These are phyloP conservation scores for Thymus mandschuricus DNA, from an alignment of 257 asterid genomes.

Conservation along the genomic window DNA sequence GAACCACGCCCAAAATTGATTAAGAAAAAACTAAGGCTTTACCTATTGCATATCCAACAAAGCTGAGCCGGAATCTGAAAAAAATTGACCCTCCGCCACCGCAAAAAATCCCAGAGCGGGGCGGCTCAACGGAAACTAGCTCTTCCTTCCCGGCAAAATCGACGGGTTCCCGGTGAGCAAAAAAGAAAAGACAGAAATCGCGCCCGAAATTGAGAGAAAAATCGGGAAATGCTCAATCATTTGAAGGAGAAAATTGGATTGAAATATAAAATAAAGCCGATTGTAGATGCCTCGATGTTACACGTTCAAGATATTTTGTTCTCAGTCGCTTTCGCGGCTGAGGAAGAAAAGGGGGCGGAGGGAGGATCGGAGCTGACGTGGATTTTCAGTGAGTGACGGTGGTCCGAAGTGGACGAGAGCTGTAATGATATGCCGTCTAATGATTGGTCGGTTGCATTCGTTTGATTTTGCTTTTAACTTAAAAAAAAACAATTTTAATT, in stretches of 20 bases:
- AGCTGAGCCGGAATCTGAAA: conserved; percentile 28
- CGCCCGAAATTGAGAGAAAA: conserved; percentile 24
- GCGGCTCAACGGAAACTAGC: conserved; percentile 25
- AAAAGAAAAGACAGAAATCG: neutral
- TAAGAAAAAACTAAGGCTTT: conserved; percentile 38
- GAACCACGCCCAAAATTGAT: neutral
- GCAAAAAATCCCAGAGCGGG: conserved; percentile 19
- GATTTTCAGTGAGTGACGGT: conserved; percentile 38
- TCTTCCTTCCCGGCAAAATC: conserved; percentile 35
- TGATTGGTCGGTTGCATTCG: neutral
- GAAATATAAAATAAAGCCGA: conserved; percentile 13
- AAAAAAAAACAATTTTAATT: too few species aligned
- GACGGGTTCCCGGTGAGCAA: conserved; percentile 16
- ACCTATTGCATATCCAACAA: conserved; percentile 43
- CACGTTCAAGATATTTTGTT: neutral
- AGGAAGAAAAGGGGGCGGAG: conserved; percentile 21
- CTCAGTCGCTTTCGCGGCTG: conserved; percentile 33
- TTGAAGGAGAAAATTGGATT: conserved; percentile 28
- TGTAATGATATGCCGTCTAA: neutral
- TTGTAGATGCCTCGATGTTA: neutral
- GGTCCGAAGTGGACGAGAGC: conserved; percentile 22
- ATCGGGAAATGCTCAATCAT: conserved; percentile 1
- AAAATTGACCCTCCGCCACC: conserved; percentile 24
- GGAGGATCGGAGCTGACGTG: conserved; percentile 41
- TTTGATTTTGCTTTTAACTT: too few species aligned